Evolutionary conservation across 768 basidiomycete genomes (phyloP), one percentile per base, ranked within the genome.

Genomic region (Harrya chromipes): DNA sequence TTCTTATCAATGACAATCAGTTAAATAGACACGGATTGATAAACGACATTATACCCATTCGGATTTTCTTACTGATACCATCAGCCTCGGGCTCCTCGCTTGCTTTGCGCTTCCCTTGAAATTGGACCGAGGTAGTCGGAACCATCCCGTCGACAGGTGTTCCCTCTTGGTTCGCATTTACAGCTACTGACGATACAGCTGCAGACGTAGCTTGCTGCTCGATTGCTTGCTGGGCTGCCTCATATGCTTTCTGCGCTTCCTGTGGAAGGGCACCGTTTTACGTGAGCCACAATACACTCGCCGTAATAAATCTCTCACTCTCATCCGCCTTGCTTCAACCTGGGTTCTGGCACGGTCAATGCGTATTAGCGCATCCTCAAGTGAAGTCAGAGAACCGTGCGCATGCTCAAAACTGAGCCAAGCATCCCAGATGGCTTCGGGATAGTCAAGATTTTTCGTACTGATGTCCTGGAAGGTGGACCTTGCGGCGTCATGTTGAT

Each of bases 361-460:
- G 52, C 82, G 81, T 47, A 80, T 79, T 39, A 86, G 63, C 36
- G 80, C 80, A 10, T 72, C 69, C 34, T 90, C 82, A 24, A 90
- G 72, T 33, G 83, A 80, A 24, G 79, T 73, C 13, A 90, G 73
- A 20, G 81, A 77, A 1, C 95, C 95, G 59, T 93, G 77, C 4
- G 87, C 70, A 55, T 90, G 81, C 64, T 97, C 95, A 59, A 97
- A 97, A n/a, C 77, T 70, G 16, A 85, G 61, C 89, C 91, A 95
- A 1, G 89, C 85, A 47, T 94, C 90, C 84, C 90, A 95, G 8
- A 98, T 72, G 10, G 85, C 87, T 67, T 99, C 95, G 0, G 97
- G 94, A 87, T 94, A 98, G 67, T 99, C 95, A 34, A 98, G 59
- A 43, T 85, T 81, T 64, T 87, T 87, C 38, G 74, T 72, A 24